Base-by-base conservation (phyloP, 208 protist species). In the Acanthamoeba royreba region DNA sequence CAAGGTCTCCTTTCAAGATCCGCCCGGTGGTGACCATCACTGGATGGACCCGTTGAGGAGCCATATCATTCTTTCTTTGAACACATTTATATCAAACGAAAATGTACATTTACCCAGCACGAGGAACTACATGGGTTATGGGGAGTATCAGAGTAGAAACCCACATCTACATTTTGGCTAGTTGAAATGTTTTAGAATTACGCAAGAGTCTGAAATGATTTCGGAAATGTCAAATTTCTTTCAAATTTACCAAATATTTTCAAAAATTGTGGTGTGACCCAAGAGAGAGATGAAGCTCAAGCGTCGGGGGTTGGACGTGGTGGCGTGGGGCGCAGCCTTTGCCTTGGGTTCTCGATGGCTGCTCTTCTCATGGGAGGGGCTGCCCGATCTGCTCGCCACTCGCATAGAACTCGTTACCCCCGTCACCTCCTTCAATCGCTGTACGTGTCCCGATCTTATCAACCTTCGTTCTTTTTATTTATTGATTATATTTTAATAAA, bases 391-490 rank as follows among this genome's bases (percentile, higher is more conserved):
- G 7, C 42, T 93, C 28, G 40, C 63, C 40, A 63, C 63, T 7
- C 55, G 88, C 22, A 83, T 93, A 22, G 88, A 93, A 63, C 55
- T 93, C n/a, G 46, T 53, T 43, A 93, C 88, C 69, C 88, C 88
- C 43, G 46, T 93, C 40, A 93, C 88, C 13, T 55, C 46, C 35
- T 83, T 81, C 38, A 93, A 83, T 33, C 28, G 88, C 46, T 47
- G 88, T 83, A 52, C 52, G n/a, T n/a, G n/a, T n/a, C n/a, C n/a
- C n/a, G n/a, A n/a, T n/a, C n/a, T n/a, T n/a, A n/a, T n/a, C n/a
- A n/a, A n/a, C n/a, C n/a, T n/a, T n/a, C n/a, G n/a, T 45, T 43
- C 28, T 49, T 53, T 85, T 49, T 53, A 25, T 49, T 49, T 15
- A 40, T 17, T 40, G 11, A 85, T 8, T 45, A 49, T 28, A 9